Conservation (phyloP, 495 filamentous ascomycete genomes). For the Talaromyces adpressus region DNA sequence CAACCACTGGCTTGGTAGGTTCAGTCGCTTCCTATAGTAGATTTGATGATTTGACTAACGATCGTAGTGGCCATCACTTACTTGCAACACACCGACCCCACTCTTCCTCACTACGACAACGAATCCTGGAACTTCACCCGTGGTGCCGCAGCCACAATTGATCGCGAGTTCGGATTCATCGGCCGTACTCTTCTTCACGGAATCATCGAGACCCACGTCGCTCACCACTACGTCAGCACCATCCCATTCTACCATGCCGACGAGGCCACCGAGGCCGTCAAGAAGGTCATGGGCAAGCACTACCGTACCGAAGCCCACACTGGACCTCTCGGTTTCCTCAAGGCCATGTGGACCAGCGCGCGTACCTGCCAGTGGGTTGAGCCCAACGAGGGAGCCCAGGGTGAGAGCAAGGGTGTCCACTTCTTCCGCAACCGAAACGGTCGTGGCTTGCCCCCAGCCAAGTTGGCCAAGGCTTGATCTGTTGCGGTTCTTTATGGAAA, state of each 20-base stretch:
- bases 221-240: slow-evolving; percentile 55
- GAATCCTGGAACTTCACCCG: slow-evolving; percentile 51
- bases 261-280: slow-evolving; percentile 53
- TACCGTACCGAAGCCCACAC: slow-evolving; percentile 48
- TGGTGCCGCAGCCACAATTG: slow-evolving; percentile 52
- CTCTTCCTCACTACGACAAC: slow-evolving; percentile 50
- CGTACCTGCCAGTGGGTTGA: slow-evolving; percentile 52
- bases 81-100: slow-evolving; percentile 56
- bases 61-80: slow-evolving; percentile 50
- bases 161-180: slow-evolving; percentile 55
- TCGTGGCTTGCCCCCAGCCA: slow-evolving; percentile 55
- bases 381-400: slow-evolving; percentile 56
- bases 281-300: slow-evolving; percentile 48
- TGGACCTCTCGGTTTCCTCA: slow-evolving; percentile 47
- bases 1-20: slow-evolving; percentile 79
- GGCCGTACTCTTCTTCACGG: slow-evolving; percentile 52
- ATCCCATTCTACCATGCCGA: slow-evolving; percentile 59
- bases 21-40: background rate
- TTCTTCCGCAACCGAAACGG: slow-evolving; percentile 66
- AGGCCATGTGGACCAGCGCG: slow-evolving; percentile 45
- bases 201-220: slow-evolving; percentile 56
- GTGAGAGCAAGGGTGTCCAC: slow-evolving; percentile 44
- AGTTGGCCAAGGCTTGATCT: slow-evolving; percentile 16
- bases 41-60: slow-evolving; percentile 3
- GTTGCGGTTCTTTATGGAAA: no score